Percentiles rank a stretch among this genome's conserved stretches.
phyloP scores from a whole-genome alignment of 176 grass and related monocot genomes.

The Oryza glumipatula region DNA sequence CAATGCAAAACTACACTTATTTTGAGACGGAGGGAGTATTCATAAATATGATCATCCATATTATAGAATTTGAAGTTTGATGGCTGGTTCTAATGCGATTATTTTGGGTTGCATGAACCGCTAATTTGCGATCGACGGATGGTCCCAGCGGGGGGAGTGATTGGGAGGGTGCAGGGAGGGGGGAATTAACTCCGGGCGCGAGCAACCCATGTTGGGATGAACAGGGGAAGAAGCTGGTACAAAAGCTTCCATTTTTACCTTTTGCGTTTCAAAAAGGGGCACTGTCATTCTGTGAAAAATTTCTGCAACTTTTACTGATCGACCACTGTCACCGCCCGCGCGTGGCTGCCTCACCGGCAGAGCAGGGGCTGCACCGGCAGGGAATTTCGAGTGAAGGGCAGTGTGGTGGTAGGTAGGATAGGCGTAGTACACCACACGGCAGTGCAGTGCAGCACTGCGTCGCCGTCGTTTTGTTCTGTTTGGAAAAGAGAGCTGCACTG shows the following conservation, averaged over 20 bases:
- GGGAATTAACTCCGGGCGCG: slow-evolving; percentile 49
- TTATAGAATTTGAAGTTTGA: no score
- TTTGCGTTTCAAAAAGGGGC: slow-evolving; percentile 35
- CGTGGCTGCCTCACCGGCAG: background rate
- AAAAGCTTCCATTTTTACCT: slow-evolving; percentile 62
- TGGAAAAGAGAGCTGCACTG: background rate
- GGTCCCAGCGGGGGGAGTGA: slow-evolving; percentile 11
- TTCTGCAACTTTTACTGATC: slow-evolving; percentile 53
- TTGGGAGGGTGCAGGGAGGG: slow-evolving; percentile 3
- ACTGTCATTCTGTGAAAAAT: slow-evolving; percentile 61
- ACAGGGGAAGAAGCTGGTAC: slow-evolving; percentile 34
- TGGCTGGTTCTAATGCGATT: background rate
- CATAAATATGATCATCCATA: no score
- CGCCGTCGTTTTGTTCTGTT: background rate
- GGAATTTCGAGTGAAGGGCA: background rate
- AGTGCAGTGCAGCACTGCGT: background rate
- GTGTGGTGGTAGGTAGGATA: background rate
- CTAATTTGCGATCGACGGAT: slow-evolving; percentile 42
- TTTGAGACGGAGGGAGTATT: no score
- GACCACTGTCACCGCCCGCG: background rate
- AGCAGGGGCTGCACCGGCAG: background rate
- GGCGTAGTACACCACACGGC: background rate
- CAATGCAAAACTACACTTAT: no score
- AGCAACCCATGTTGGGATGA: slow-evolving; percentile 53
- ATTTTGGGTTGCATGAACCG: slow-evolving; percentile 28